A percentile compares a stretch with the other conserved stretches of the same genome.
Conservation (phyloP, 352 stramenopile genomes). For the Phytophthora brassicae region DNA sequence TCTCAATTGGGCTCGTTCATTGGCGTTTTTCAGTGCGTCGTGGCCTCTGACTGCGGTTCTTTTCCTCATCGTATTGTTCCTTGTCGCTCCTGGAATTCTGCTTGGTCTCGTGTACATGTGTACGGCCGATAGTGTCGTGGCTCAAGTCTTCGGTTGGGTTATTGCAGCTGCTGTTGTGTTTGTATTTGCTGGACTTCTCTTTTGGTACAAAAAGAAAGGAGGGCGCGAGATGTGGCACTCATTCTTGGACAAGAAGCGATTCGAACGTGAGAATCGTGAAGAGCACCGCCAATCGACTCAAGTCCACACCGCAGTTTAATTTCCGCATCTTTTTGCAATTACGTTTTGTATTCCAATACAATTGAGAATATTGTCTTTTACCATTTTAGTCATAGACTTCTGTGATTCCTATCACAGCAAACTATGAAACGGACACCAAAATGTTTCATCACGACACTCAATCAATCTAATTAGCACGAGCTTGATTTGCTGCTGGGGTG, state of each 20-base stretch:
- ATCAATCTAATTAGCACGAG: background rate
- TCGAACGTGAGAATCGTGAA: constrained; percentile 25
- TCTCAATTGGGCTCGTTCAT: constrained; percentile 59
- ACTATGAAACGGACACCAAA: background rate
- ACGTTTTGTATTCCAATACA: background rate
- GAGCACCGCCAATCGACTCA: background rate
- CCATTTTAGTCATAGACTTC: background rate
- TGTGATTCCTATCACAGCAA: background rate
- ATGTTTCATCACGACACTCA: background rate
- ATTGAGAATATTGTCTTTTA: background rate
- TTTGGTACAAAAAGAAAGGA: constrained; percentile 43
- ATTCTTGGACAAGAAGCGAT: constrained; percentile 42
- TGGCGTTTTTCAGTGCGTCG: constrained; percentile 68
- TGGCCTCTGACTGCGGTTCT: constrained; percentile 57
- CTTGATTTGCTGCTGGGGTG: constrained; percentile 13
- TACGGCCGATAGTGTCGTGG: constrained; percentile 24
- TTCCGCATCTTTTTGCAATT: background rate
- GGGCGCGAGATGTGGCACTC: constrained; percentile 35
- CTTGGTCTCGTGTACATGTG: constrained; percentile 54
- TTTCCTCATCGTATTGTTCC: constrained; percentile 53
- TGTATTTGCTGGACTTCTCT: constrained; percentile 6
- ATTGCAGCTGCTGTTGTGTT: constrained; percentile 24
- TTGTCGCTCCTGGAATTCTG: constrained; percentile 47
- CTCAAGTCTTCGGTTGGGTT: constrained; percentile 35
- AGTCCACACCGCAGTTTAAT: background rate